phyloP scores from a whole-genome alignment of 371 early-diverging fungal species.

The Funneliformis caledonium region DNA sequence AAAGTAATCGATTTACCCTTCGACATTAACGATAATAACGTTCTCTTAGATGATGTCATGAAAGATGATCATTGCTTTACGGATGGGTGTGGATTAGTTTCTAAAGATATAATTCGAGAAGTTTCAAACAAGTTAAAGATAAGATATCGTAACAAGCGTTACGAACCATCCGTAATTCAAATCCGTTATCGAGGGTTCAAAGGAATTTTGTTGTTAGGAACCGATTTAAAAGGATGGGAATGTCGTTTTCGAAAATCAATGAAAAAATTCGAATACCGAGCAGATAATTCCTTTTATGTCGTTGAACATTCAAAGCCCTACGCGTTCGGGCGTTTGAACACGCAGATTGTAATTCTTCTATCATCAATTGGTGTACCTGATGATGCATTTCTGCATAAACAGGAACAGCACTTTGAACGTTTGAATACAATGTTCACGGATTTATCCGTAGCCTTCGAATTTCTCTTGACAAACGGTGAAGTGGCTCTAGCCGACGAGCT shows the following conservation, averaged over 20 bases:
- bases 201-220: conserved; percentile 10
- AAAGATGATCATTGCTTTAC: not conserved
- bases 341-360: conserved; percentile 75
- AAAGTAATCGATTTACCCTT: not conserved
- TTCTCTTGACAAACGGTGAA: conserved; percentile 1
- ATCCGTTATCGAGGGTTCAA: conserved; percentile 18
- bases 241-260: conserved; percentile 15
- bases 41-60: not conserved
- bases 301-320: not conserved
- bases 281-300: not conserved
- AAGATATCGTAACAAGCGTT: not conserved
- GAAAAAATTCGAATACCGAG: not conserved
- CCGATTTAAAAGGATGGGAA: not conserved
- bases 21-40: not conserved
- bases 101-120: not conserved
- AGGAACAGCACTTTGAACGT: conserved; percentile 53
- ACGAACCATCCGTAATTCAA: not conserved
- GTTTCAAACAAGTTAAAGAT: not conserved
- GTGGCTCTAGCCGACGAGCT: not conserved
- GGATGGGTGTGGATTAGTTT: not conserved
- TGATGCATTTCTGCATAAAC: conserved; percentile 56
- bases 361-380: conserved; percentile 68
- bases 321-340: conserved; percentile 55
- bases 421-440: conserved; percentile 55
- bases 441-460: conserved; percentile 50